These are phyloP conservation scores for Betula pendula DNA, from an alignment of 306 rosid species.

Conservation along the genomic window DNA sequence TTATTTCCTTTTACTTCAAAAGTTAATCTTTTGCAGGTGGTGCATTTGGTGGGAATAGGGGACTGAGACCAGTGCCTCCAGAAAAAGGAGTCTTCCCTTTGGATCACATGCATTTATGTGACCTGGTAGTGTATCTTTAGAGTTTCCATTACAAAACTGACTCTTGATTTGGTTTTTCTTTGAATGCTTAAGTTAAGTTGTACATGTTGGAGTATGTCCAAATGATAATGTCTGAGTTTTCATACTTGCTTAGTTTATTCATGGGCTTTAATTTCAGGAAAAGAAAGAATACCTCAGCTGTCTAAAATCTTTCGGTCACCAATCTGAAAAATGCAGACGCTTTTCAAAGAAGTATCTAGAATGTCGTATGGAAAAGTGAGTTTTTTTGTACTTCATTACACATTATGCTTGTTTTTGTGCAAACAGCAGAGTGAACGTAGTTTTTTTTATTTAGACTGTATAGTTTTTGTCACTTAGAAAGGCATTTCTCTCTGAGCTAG, in stretches of 20 bases:
- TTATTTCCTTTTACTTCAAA: background rate
- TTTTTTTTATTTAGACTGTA: background rate
- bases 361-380: conserved; percentile 95
- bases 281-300: conserved; percentile 81
- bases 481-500: background rate
- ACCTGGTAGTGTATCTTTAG: conserved; percentile 49
- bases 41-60: conserved; percentile 96
- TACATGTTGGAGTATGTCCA: conserved; percentile 1
- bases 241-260: background rate
- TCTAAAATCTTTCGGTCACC: conserved; percentile 65
- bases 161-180: background rate
- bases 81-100: conserved; percentile 96
- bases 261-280: conserved; percentile 56
- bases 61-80: conserved; percentile 88
- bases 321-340: conserved; percentile 74
- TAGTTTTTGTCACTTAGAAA: background rate
- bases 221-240: background rate
- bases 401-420: background rate
- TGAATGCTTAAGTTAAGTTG: background rate
- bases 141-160: background rate
- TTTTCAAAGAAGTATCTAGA: conserved; percentile 79
- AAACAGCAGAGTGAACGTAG: background rate
- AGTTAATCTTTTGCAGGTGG: conserved; percentile 57
- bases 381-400: conserved; percentile 16
- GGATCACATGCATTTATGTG: conserved; percentile 95